These are phyloP conservation scores for Flagelloscypha sp. DNA, from an alignment of 768 basidiomycete species.

Conservation along the genomic window DNA sequence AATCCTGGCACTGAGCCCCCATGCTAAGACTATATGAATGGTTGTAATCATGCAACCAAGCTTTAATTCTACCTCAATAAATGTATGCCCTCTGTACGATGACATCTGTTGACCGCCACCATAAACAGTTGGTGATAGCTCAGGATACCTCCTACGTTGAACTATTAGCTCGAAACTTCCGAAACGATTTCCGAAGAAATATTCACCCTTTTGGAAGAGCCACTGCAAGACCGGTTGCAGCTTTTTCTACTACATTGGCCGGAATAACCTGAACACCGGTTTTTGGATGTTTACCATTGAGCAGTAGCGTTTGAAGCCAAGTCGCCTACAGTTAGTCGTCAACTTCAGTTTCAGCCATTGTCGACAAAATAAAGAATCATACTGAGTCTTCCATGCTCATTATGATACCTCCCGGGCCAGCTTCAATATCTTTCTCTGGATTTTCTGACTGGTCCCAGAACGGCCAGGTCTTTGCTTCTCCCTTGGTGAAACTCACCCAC, in stretches of 20 bases:
- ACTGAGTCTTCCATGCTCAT: constrained; percentile 20
- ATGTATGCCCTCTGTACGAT: constrained; percentile 17
- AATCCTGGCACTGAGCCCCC: constrained; percentile 13
- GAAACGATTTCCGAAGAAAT: background rate
- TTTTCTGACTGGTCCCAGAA: too few species aligned
- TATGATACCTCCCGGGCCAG: constrained; percentile 24
- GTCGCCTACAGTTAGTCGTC: constrained; percentile 14
- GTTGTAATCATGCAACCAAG: too few species aligned
- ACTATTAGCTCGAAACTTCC: background rate
- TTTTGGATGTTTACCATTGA: constrained; percentile 16
- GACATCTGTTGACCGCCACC: constrained; percentile 16
- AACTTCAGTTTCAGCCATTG: background rate
- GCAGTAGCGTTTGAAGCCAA: constrained; percentile 22
- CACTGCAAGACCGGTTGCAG: constrained; percentile 17
- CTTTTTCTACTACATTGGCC: constrained; percentile 14
- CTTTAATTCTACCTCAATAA: constrained; percentile 9
- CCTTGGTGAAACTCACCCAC: too few species aligned
- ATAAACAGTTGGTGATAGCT: constrained; percentile 19
- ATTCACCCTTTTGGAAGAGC: constrained; percentile 12
- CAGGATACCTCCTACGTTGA: constrained; percentile 13
- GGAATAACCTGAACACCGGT: constrained; percentile 20
- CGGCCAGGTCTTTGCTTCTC: too few species aligned
- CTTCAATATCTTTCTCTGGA: too few species aligned
- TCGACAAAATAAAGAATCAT: background rate
- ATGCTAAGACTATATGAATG: constrained; percentile 7